Base-by-base conservation (phyloP, 225 moss, liverwort and hornwort genomes). In the Bryum argenteum region DNA sequence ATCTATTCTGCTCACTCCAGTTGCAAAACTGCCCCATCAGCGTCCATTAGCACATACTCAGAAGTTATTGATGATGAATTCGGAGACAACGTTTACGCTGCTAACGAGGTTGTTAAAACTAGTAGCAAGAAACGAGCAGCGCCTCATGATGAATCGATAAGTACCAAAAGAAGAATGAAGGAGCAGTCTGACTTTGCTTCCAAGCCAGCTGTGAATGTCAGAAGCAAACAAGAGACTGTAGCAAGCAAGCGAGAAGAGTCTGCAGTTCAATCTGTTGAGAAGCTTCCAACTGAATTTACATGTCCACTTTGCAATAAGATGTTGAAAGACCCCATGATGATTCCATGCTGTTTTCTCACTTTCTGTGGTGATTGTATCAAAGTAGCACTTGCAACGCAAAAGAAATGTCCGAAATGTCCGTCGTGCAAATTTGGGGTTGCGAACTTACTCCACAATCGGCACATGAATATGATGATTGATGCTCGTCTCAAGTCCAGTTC, bases 321-420 rank as follows among this genome's bases (percentile, higher is more conserved):
- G 33, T 61, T 78, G 73, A 56, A 74, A 50, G 66, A 74, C 11
- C 18, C 61, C 1, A 18, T 82, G 9, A 41, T 78, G 55, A 74
- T 78, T 41, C 66, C 60, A 1, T 70, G 66, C 19, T 82, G 74
- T 62, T 82, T n/a, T 33, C 66, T 65, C 0, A 78, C 9, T 10
- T 78, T 61, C 3, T 82, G 74, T 61, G 0, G 13, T 1, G 33
- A 20, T 8, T 82, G 74, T 18, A 55, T 74, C 1, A 51, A 14
- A 6, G 1, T 43, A 48, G 48, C 48, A 1, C 12, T 81, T 7
- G 0, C 2, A 5, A 48, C 0, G 12, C 17, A 13, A 1, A 21
- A 47, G 0, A 61, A 47, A 17, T 78, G 70, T 7, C 70, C 66
- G 1, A 60, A 21, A 0, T 78, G 77, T 15, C 4, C 16, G 12